Percentiles rank a stretch among this genome's conserved stretches.
Conservation (phyloP, 495 filamentous ascomycete genomes). For the Astrothelium subdiscretum region DNA sequence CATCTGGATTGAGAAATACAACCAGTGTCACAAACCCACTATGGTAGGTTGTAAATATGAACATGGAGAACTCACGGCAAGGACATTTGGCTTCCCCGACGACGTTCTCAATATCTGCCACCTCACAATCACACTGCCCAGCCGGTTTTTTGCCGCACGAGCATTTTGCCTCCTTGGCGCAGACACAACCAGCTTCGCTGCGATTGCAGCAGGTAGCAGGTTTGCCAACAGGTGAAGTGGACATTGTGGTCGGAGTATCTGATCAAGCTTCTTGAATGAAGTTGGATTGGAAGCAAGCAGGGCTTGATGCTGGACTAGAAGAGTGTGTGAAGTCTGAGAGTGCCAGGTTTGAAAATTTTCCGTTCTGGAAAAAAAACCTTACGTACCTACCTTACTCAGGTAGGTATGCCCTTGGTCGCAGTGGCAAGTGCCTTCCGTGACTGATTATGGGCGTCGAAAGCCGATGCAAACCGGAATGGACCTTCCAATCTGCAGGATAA, state of each 20-base stretch:
- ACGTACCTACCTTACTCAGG: too few species aligned
- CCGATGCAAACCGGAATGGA: too few species aligned
- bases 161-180: conserved; percentile 59
- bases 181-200: conserved; percentile 44
- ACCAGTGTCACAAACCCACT: background rate
- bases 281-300: conserved; percentile 2
- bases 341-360: too few species aligned
- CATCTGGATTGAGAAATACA: background rate
- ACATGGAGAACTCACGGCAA: conserved; percentile 49
- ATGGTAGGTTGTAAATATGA: background rate
- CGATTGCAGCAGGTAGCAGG: conserved; percentile 56
- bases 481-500: too few species aligned
- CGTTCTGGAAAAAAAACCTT: too few species aligned
- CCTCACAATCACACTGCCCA: conserved; percentile 75
- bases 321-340: too few species aligned
- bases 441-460: background rate
- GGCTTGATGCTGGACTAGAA: background rate
- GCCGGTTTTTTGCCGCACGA: conserved; percentile 82
- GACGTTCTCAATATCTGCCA: conserved; percentile 62
- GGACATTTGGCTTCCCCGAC: conserved; percentile 67
- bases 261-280: background rate
- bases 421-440: background rate
- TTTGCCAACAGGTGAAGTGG: conserved; percentile 24
- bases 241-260: conserved; percentile 2
- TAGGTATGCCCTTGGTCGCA: background rate